Conservation (phyloP, 2,329 filamentous ascomycete species). For the Beauveria pseudobassiana region DNA sequence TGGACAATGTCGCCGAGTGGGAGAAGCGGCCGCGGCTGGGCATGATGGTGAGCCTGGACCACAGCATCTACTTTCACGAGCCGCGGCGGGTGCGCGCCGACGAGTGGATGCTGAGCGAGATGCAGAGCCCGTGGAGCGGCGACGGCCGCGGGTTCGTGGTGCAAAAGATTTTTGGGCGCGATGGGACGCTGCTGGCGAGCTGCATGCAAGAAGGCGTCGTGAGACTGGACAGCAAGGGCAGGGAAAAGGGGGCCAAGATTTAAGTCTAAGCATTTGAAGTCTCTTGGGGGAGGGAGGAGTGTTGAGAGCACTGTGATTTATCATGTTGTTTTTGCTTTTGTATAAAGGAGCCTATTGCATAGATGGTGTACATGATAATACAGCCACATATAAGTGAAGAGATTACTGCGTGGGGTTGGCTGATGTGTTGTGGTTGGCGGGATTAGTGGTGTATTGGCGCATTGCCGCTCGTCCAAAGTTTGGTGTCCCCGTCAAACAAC, state of each 20-base stretch:
- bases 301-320: background rate
- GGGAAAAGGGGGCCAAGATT: slow-evolving; percentile 27
- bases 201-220: slow-evolving; percentile 68
- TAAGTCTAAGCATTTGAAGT: slow-evolving; percentile 13
- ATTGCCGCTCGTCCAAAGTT: too few relatives aligned
- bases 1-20: slow-evolving; percentile 35
- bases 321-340: too few relatives aligned
- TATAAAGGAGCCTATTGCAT: too few relatives aligned
- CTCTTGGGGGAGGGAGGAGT: background rate
- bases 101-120: slow-evolving; percentile 75
- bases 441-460: too few relatives aligned
- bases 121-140: slow-evolving; percentile 73
- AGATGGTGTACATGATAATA: too few relatives aligned
- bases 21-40: slow-evolving; percentile 52
- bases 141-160: slow-evolving; percentile 70
- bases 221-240: slow-evolving; percentile 36
- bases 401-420: too few relatives aligned
- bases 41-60: slow-evolving; percentile 82
- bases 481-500: too few relatives aligned
- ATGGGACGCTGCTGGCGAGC: slow-evolving; percentile 67
- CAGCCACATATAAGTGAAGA: too few relatives aligned
- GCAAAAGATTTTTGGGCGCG: slow-evolving; percentile 63
- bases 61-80: slow-evolving; percentile 63
- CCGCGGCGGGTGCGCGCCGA: slow-evolving; percentile 50
- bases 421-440: too few relatives aligned